phyloP scores from a whole-genome alignment of 495 filamentous ascomycete species.

The Monascus purpureus region DNA sequence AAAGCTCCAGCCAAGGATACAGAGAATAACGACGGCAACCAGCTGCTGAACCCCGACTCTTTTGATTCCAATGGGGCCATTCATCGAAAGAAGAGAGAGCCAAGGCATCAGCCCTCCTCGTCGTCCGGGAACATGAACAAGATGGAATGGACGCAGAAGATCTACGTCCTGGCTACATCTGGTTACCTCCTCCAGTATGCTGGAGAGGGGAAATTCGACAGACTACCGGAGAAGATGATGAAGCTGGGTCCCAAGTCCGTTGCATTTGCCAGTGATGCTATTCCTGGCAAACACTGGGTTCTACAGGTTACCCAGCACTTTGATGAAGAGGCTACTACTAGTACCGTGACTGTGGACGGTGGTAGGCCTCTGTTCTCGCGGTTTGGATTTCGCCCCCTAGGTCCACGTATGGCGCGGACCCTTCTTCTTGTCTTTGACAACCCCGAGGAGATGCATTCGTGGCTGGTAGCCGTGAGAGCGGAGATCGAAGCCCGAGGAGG shows the following conservation, averaged over 20 bases:
- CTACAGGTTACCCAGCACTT: conserved; percentile 72
- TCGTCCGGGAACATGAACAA: conserved; percentile 47
- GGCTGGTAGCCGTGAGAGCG: conserved; percentile 50
- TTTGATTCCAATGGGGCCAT: no score
- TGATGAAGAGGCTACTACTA: conserved; percentile 40
- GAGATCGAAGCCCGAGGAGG: conserved; percentile 59
- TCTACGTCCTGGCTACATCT: conserved; percentile 67
- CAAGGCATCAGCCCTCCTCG: conserved; percentile 33
- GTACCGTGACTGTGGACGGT: conserved; percentile 26
- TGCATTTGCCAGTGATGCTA: conserved; percentile 85
- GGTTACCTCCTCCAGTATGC: conserved; percentile 83
- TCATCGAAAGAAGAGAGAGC: conserved; percentile 23
- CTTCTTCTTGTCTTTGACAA: conserved; percentile 71
- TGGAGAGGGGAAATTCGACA: conserved; percentile 63
- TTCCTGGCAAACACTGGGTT: conserved; percentile 87
- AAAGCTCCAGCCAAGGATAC: conserved; percentile 30
- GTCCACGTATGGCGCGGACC: conserved; percentile 47
- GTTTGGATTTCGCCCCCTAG: conserved; percentile 49
- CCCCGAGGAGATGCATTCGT: conserved; percentile 74
- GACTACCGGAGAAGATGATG: conserved; percentile 77
- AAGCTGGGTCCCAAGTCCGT: conserved; percentile 73
- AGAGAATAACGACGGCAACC: conserved; percentile 9
- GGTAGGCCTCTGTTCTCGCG: conserved; percentile 54
- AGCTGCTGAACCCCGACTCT: no score
- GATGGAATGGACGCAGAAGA: conserved; percentile 68